Percentiles rank a stretch among this genome's conserved stretches.
Conservation (phyloP, 352 stramenopile species). For the Globisporangium viniferum region DNA sequence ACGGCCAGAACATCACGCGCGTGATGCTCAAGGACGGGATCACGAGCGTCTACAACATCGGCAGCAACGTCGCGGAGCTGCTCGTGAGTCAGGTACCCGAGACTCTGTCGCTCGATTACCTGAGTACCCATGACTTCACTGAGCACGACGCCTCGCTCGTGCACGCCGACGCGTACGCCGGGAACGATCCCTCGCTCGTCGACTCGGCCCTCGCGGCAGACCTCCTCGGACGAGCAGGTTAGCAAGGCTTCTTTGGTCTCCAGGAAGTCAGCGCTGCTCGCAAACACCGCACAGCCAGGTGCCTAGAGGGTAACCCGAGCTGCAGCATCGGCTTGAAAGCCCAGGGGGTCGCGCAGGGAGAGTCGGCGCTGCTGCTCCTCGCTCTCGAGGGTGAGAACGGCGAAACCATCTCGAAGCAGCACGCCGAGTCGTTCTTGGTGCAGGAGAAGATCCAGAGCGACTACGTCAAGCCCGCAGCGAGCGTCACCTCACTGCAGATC, state of each 20-base stretch:
- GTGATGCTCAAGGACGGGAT: slow-evolving; percentile 13
- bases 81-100: neutral
- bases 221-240: neutral
- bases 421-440: slow-evolving; percentile 39
- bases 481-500: neutral
- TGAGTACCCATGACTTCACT: neutral
- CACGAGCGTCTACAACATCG: slow-evolving; percentile 21
- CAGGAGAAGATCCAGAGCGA: slow-evolving; percentile 45
- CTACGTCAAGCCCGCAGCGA: slow-evolving; percentile 27
- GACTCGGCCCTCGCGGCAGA: neutral
- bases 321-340: neutral
- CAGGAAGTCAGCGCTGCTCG: neutral
- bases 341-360: neutral
- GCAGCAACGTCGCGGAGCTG: slow-evolving; percentile 17
- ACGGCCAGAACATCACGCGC: slow-evolving; percentile 21
- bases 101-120: neutral
- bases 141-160: neutral
- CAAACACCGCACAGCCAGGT: neutral
- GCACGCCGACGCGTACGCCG: neutral
- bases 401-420: slow-evolving; percentile 31
- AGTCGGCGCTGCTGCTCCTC: neutral
- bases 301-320: neutral
- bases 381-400: neutral
- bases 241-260: neutral
- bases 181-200: neutral